These are phyloP conservation scores for Beauveria brongniartii DNA, from an alignment of 2,329 filamentous ascomycete genomes.

Conservation along the genomic window DNA sequence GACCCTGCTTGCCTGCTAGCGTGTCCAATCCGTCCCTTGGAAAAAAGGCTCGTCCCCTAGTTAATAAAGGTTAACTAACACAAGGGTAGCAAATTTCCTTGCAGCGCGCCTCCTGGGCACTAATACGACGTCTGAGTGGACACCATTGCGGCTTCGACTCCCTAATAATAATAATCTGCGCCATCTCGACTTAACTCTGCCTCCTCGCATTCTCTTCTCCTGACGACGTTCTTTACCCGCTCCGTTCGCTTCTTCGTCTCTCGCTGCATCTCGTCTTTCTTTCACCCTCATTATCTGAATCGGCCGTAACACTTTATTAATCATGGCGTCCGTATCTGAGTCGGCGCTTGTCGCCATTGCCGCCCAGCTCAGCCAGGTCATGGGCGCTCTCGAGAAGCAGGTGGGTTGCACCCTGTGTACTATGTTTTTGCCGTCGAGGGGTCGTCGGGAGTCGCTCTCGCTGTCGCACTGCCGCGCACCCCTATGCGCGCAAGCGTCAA, in stretches of 20 bases:
- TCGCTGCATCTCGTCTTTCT: conserved; percentile 6
- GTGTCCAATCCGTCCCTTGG: not conserved
- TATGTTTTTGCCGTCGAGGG: conserved; percentile 4
- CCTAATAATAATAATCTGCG: conserved; percentile 9
- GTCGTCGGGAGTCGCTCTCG: not conserved
- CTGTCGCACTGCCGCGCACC: not conserved
- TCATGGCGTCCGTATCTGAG: conserved; percentile 11
- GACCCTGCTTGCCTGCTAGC: not conserved
- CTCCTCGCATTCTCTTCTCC: conserved; percentile 8
- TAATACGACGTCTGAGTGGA: conserved; percentile 9
- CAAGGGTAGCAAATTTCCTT: conserved; percentile 7
- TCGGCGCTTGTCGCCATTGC: conserved; percentile 12
- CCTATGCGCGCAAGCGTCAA: not conserved
- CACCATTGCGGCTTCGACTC: conserved; percentile 8
- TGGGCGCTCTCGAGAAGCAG: conserved; percentile 13
- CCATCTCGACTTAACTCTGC: not conserved
- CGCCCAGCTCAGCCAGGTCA: conserved; percentile 11
- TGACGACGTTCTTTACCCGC: conserved; percentile 6
- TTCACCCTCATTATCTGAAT: conserved; percentile 1
- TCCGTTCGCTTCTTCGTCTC: conserved; percentile 10
- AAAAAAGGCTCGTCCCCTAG: conserved; percentile 6
- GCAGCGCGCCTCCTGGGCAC: not conserved
- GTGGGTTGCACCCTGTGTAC: conserved; percentile 5
- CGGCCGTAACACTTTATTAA: not conserved
- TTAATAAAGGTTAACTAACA: not conserved